phyloP scores from a whole-genome alignment of 352 stramenopile genomes.

The Pythium aquatile region DNA sequence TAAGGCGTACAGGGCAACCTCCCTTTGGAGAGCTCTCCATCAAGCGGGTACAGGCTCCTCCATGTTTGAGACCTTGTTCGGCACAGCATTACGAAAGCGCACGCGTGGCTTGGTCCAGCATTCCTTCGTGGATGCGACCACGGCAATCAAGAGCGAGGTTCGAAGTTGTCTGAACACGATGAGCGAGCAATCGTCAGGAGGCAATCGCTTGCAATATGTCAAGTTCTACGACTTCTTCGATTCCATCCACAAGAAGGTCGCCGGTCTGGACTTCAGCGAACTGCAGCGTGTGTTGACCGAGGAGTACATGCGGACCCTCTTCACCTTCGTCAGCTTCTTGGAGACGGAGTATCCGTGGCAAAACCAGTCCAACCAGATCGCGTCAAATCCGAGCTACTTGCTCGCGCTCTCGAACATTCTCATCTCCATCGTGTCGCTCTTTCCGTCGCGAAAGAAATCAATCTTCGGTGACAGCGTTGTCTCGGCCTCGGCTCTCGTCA shows the following conservation, averaged over 20 bases:
- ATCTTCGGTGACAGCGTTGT: conserved; percentile 39
- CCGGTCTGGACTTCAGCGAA: conserved; percentile 62
- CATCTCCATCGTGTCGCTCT: conserved; percentile 54
- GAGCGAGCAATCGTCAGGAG: conserved; percentile 22
- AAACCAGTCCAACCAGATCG: not conserved
- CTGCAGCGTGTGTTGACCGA: conserved; percentile 74
- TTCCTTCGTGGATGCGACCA: conserved; percentile 72
- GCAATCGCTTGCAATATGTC: conserved; percentile 40
- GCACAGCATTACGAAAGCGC: conserved; percentile 53
- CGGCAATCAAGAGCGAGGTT: conserved; percentile 68
- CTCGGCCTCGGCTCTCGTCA: not conserved
- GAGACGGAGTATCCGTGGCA: conserved; percentile 52
- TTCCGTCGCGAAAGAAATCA: conserved; percentile 39
- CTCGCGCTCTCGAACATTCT: conserved; percentile 72
- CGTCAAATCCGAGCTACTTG: conserved; percentile 31
- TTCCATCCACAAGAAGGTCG: conserved; percentile 62
- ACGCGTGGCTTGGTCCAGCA: conserved; percentile 72
- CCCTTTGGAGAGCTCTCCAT: conserved; percentile 38
- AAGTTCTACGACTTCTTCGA: conserved; percentile 84
- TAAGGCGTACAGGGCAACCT: conserved; percentile 33
- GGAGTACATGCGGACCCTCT: conserved; percentile 71
- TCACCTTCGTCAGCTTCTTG: conserved; percentile 75
- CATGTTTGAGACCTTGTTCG: conserved; percentile 66
- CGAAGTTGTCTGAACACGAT: conserved; percentile 34
- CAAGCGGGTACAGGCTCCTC: conserved; percentile 25